Conservation (phyloP, 192 early-diverging fungal genomes). For the Umbelopsis vinacea region DNA sequence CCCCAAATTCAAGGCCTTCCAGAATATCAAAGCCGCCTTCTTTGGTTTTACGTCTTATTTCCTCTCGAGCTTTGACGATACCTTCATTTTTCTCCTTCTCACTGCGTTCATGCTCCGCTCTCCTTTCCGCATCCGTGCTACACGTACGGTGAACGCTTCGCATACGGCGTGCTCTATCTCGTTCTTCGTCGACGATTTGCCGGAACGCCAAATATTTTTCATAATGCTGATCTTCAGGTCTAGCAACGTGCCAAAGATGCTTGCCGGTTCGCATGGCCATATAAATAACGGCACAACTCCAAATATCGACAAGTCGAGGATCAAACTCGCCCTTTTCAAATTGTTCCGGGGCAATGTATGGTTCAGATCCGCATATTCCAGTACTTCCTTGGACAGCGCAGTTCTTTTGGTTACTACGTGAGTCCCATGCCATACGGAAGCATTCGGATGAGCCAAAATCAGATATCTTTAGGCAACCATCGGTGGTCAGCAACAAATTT, state of each 20-base stretch:
- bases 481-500: slow-evolving; percentile 72
- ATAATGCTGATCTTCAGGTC: slow-evolving; percentile 35
- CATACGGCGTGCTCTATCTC: slow-evolving; percentile 27
- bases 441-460: slow-evolving; percentile 86
- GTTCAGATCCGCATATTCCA: slow-evolving; percentile 77
- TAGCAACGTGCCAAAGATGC: slow-evolving; percentile 42
- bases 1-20: slow-evolving; percentile 37
- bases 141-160: slow-evolving; percentile 9
- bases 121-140: slow-evolving; percentile 9
- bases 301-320: slow-evolving; percentile 62
- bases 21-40: slow-evolving; percentile 39
- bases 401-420: slow-evolving; percentile 20
- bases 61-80: slow-evolving; percentile 33
- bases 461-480: slow-evolving; percentile 78
- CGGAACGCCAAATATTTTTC: slow-evolving; percentile 38
- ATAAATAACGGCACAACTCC: slow-evolving; percentile 44
- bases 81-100: slow-evolving; percentile 19
- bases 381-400: slow-evolving; percentile 52
- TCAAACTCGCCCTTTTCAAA: slow-evolving; percentile 72
- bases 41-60: slow-evolving; percentile 29
- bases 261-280: slow-evolving; percentile 40
- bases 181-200: slow-evolving; percentile 33
- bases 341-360: slow-evolving; percentile 88
- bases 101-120: slow-evolving; percentile 4
- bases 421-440: slow-evolving; percentile 77